Evolutionary conservation across 2,329 filamentous ascomycete genomes (phyloP), one percentile per base, ranked within the genome.

Genomic region (Aspergillus intermedius): DNA sequence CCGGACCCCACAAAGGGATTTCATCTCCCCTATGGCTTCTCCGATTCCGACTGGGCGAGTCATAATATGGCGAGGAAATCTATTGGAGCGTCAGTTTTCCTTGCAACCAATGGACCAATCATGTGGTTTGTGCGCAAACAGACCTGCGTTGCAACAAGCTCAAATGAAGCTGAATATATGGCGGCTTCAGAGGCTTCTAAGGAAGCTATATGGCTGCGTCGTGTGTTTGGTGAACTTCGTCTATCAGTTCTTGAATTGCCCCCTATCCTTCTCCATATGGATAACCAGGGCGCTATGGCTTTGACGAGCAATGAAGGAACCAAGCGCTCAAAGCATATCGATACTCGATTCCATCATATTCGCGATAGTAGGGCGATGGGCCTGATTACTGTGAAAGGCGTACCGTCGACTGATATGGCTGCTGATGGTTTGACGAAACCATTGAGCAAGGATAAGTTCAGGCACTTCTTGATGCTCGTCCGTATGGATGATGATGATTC

Each of bases 311-410:
- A 12, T 22, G 37, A 41, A 10, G 19, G 10, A 13, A 41, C 17
- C 10, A 41, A 41, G 28, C 28, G 43, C 7, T 32, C 28, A 4
- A 35, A 45, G 28, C 43, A 45, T 32, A 44, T 44, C 5, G 23
- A 44, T 23, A 19, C 30, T 23, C 25, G 25, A 19, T 44, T 28
- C 15, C 43, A 45, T 32, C n/a, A 30, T 6, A 35, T 34, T 19
- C 13, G 28, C 4, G 43, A 35, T 21, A 28, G 22, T n/a, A 44
- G 21, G 21, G 19, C 42, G 48, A 54, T 25, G 23, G 45, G 52
- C 52, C 5, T 42, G 21, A 5, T 42, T 2, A 13, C 12, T 3
- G 23, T 44, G 5, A 25, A 28, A 21, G 42, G 22, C 23, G 22
- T 45, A 44, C 44, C 13, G 13, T 37, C 12, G 34, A 7, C 13